phyloP scores from a whole-genome alignment of 495 filamentous ascomycete species.

The Daldinia grandis region DNA sequence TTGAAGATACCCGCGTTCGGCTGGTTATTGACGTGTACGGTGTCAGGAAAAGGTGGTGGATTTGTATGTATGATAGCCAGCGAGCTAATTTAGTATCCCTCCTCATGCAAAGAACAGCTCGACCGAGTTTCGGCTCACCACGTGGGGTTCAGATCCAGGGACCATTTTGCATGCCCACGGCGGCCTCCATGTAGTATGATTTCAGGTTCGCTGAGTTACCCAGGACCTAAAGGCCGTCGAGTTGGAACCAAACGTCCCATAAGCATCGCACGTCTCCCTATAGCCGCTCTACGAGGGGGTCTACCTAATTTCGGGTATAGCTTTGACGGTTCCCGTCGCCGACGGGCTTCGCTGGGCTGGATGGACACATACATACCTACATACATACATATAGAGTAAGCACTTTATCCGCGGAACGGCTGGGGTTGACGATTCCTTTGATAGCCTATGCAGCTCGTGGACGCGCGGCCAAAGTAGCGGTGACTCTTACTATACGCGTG shows the following conservation, averaged over 20 bases:
- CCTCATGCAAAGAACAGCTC: neutral
- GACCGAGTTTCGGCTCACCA: neutral
- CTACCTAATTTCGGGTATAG: neutral
- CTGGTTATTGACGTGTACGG: too few species aligned
- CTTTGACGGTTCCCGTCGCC: too few species aligned
- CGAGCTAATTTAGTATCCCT: neutral
- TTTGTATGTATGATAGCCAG: too few species aligned
- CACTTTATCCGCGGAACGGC: neutral
- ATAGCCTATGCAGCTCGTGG: neutral
- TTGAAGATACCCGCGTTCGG: too few species aligned
- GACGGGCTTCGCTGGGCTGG: neutral
- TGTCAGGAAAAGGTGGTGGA: too few species aligned
- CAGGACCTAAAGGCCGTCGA: neutral
- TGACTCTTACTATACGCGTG: neutral
- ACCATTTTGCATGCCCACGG: neutral
- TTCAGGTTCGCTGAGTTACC: neutral
- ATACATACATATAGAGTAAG: neutral
- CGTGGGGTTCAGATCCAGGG: neutral
- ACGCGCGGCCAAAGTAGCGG: constrained; percentile 1
- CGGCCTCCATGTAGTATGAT: neutral
- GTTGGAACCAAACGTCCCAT: neutral
- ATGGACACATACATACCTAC: too few species aligned
- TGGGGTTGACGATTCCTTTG: neutral
- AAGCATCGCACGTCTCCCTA: neutral
- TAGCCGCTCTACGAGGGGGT: neutral